Conservation (phyloP, 139 green algal species). For the Diplosphaera chodatii region DNA sequence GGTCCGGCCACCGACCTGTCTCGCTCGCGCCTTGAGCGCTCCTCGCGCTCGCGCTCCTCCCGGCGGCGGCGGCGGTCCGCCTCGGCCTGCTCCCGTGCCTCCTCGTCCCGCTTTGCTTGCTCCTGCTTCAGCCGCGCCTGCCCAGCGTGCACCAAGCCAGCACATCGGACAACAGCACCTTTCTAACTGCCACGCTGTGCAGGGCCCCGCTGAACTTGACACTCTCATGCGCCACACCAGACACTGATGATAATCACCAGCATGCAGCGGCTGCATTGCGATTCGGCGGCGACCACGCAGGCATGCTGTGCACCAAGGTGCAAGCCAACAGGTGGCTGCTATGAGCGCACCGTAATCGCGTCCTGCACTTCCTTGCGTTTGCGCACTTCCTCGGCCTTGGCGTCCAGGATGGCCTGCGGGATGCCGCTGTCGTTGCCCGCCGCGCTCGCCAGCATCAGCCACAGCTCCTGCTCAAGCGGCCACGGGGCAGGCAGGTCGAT, state of each 20-base stretch:
- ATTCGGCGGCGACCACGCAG: no score
- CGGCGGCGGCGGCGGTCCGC: background rate
- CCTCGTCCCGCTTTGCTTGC: background rate
- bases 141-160: no score
- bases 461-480: conserved; percentile 70
- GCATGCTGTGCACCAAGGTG: no score
- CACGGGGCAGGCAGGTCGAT: background rate
- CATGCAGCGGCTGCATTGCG: no score
- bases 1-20: no score
- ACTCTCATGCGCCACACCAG: no score
- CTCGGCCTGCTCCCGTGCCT: background rate
- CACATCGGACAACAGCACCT: no score
- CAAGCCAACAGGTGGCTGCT: no score
- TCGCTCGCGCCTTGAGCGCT: background rate
- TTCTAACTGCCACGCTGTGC: no score
- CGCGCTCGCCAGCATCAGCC: conserved; percentile 70
- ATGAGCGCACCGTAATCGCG: conserved; percentile 42
- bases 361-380: conserved; percentile 43
- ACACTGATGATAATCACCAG: no score
- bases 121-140: background rate
- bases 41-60: background rate
- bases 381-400: conserved; percentile 60
- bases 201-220: no score
- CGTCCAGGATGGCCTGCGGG: conserved; percentile 77
- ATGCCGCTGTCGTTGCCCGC: conserved; percentile 60